Conservation (phyloP, 2,329 filamentous ascomycete species). For the Cercospora zeina region DNA sequence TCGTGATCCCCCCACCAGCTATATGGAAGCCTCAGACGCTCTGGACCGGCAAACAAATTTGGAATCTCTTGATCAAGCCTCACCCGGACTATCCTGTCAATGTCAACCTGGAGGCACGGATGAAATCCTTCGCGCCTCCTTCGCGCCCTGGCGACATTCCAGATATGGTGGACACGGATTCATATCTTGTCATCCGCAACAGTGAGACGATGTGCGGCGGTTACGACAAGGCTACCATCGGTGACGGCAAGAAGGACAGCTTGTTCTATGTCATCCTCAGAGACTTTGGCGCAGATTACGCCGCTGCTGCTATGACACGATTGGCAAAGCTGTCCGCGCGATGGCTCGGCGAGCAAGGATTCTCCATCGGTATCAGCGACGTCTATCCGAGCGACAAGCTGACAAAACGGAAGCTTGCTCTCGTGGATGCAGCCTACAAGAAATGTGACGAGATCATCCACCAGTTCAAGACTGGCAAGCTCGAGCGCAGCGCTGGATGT, state of each 20-base stretch:
- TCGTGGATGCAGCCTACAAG: slow-evolving; percentile 76
- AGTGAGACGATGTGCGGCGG: slow-evolving; percentile 96
- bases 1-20: slow-evolving; percentile 84
- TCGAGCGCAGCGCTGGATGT: slow-evolving; percentile 84
- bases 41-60: slow-evolving; percentile 97
- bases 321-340: slow-evolving; percentile 87
- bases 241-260: slow-evolving; percentile 94
- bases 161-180: slow-evolving; percentile 72
- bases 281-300: slow-evolving; percentile 88
- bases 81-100: slow-evolving; percentile 79
- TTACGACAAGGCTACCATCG: slow-evolving; percentile 98
- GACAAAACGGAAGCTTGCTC: slow-evolving; percentile 68
- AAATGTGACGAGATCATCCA: slow-evolving; percentile 82
- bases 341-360: slow-evolving; percentile 84
- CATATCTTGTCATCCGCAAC: slow-evolving; percentile 89
- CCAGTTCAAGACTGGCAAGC: slow-evolving; percentile 73
- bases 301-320: slow-evolving; percentile 89
- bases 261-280: slow-evolving; percentile 95
- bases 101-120: slow-evolving; percentile 91
- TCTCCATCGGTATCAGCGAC: slow-evolving; percentile 94
- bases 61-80: slow-evolving; percentile 86
- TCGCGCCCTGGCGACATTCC: slow-evolving; percentile 64
- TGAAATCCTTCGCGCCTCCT: slow-evolving; percentile 72
- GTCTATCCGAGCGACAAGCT: slow-evolving; percentile 79
- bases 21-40: slow-evolving; percentile 81